Evolutionary conservation across 2,329 filamentous ascomycete genomes (phyloP), one percentile per base, ranked within the genome.

Genomic region (Colletotrichum sp.): DNA sequence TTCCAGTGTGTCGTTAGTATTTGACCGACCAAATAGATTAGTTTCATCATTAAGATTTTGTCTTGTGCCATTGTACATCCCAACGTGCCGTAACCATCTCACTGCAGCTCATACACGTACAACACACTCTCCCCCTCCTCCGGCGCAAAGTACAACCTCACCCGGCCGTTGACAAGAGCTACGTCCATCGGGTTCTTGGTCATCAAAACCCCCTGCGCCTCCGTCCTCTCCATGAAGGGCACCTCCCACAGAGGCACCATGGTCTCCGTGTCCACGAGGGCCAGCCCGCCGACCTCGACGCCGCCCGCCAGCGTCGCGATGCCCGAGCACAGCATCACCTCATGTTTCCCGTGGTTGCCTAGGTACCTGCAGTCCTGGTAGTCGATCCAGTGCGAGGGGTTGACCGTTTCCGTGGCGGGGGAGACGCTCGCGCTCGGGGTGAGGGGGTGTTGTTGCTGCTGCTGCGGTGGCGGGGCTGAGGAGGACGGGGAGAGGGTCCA

Each of bases 311-410:
- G 73, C 6, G 81, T 84, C 6, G 86, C 84, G 9, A 89, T 85
- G 2, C 88, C 88, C 0, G 86, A 86, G 77, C 88, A 89, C 16
- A 89, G 82, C 87, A 89, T 88, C 12, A 89, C 80, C 36, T 39
- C 36, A 0, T 39, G 36, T 3, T 39, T 19, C 36, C 36, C 36
- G 36, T 39, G 86, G 8, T 81, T 76, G 6, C 88, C 88, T 1
- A 89, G 81, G 80, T 86, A 89, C 78, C 89, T 89, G 82, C 88
- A 89, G 82, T 89, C 88, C 79, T 90, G 88, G 78, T 89, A 89
- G 75, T 89, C 88, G 71, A 87, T 79, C 79, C 85, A 89, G 78
- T 87, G 84, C 44, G 82, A 85, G 0, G 87, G 87, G 66, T 89
- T 88, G 8, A 78, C 75, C 8, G 80, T 78, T 16, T 78, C 76